Evolutionary conservation across 306 rosid species (phyloP).

Genomic region (Prinsepia uniflora): DNA sequence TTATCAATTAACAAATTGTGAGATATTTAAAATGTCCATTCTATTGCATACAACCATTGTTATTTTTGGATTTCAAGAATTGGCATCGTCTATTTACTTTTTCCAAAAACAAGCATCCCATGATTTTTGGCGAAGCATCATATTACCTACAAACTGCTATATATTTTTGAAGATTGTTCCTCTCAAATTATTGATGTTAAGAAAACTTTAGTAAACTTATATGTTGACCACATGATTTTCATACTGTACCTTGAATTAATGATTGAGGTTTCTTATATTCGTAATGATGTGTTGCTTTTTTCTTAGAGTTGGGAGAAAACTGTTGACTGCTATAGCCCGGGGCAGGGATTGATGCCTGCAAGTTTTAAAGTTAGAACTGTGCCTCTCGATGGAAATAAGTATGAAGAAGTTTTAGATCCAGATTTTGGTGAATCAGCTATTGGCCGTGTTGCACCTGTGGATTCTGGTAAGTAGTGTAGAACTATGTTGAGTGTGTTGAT

Average conservation of each 20-base stretch:
- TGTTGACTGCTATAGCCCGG: constrained; percentile 95
- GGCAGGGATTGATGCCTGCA: constrained; percentile 99
- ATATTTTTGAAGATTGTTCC: not conserved
- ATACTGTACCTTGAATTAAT: not conserved
- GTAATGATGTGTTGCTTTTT: constrained; percentile 13
- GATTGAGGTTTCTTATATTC: constrained; percentile 7
- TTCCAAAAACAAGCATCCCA: not conserved
- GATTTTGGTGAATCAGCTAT: constrained; percentile 99
- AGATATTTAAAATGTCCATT: not conserved
- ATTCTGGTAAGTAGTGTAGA: constrained; percentile 62
- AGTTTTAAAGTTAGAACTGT: constrained; percentile 82
- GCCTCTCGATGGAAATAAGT: constrained; percentile 42
- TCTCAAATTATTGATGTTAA: not conserved
- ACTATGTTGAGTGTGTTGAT: constrained; percentile 10
- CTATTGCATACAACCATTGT: not conserved
- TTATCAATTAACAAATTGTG: not conserved
- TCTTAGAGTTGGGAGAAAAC: constrained; percentile 97
- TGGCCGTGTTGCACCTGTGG: constrained; percentile 98
- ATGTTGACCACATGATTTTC: not conserved
- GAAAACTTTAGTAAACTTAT: not conserved
- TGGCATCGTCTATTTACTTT: not conserved
- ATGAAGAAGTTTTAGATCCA: constrained; percentile 85
- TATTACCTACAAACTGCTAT: not conserved
- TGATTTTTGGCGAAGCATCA: not conserved
- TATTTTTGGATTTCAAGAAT: not conserved